Percentiles rank a stretch among this genome's conserved stretches.
These are phyloP conservation scores for Naegleria lovaniensis DNA, from an alignment of 208 protist genomes.

Conservation along the genomic window DNA sequence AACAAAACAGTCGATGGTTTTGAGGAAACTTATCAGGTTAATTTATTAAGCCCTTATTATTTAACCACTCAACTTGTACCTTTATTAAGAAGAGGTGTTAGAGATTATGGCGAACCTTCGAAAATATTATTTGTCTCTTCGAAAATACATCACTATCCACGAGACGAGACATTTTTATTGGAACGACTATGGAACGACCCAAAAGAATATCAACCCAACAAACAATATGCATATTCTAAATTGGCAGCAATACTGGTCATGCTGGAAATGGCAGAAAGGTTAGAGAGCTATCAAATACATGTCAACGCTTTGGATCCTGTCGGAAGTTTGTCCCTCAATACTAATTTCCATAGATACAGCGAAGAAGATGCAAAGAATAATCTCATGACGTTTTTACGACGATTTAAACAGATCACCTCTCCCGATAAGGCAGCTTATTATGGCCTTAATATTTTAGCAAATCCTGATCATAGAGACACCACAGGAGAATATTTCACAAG, in stretches of 20 bases:
- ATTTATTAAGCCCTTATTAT: not conserved
- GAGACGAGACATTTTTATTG: not conserved
- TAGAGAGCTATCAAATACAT: not conserved
- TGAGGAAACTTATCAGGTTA: slow-evolving; percentile 4
- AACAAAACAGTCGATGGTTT: not conserved
- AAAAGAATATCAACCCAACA: slow-evolving; percentile 13
- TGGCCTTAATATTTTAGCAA: not conserved
- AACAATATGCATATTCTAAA: not conserved
- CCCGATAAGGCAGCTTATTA: not conserved
- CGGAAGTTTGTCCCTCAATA: not conserved
- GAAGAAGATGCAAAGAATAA: not conserved
- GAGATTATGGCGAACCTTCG: not conserved
- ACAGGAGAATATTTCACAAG: slow-evolving; percentile 1
- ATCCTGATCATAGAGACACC: not conserved
- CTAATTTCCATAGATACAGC: not conserved
- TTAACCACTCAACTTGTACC: not conserved
- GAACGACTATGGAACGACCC: not conserved
- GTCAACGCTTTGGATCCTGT: not conserved
- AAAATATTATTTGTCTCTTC: slow-evolving; percentile 1
- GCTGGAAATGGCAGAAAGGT: not conserved
- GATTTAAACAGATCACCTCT: not conserved
- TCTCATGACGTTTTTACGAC: not conserved
- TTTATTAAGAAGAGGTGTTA: not conserved
- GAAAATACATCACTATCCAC: not conserved
- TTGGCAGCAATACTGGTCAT: not conserved